Conservation (phyloP, 176 grass and related monocot species). For the Lolium multiflorum region DNA sequence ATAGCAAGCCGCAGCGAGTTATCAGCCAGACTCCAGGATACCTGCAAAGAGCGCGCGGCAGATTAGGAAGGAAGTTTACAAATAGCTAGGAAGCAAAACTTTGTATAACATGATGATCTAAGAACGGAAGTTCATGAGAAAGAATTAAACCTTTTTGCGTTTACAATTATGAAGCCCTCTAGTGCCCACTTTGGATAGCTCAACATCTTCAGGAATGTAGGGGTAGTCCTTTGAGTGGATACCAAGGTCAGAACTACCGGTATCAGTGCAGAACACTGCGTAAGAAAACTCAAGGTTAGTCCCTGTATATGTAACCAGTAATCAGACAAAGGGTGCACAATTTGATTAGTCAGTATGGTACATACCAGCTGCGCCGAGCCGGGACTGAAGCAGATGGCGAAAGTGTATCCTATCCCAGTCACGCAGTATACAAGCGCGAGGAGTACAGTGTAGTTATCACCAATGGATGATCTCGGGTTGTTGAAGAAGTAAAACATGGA, state of each 20-base stretch:
- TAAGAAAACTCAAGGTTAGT: conserved; percentile 26
- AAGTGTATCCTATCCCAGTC: conserved; percentile 83
- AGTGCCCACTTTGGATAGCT: conserved; percentile 90
- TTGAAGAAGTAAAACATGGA: conserved; percentile 98
- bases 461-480: conserved; percentile 74
- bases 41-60: conserved; percentile 31
- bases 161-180: conserved; percentile 81
- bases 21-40: conserved; percentile 97
- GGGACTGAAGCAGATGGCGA: conserved; percentile 79
- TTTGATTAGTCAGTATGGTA: not conserved
- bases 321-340: not conserved
- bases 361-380: conserved; percentile 80
- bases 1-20: conserved; percentile 76
- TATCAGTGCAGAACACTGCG: conserved; percentile 77
- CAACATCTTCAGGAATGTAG: conserved; percentile 53
- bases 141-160: conserved; percentile 61
- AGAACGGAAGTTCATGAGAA: not conserved
- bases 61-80: conserved; percentile 8
- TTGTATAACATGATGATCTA: too few species aligned
- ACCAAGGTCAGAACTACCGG: conserved; percentile 80
- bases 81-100: too few species aligned
- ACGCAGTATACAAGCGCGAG: conserved; percentile 85
- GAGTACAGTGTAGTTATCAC: conserved; percentile 63
- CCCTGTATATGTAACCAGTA: not conserved
- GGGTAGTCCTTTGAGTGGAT: conserved; percentile 62